Evolutionary conservation across 805 yeast species (phyloP).

Genomic region (Pichia occidentalis): DNA sequence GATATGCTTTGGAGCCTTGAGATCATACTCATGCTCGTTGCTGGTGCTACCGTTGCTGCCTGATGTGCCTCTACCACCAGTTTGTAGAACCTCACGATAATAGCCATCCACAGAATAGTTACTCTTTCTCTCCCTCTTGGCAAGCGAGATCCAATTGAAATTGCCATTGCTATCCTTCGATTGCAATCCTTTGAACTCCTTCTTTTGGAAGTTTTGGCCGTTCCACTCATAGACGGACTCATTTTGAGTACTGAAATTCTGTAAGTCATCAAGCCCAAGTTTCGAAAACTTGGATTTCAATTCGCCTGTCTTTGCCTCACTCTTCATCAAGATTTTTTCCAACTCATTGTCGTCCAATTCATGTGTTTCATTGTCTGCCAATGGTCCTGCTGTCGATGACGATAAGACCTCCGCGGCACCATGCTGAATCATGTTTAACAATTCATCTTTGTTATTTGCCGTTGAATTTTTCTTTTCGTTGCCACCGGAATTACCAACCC

Average conservation of each 20-base stretch:
- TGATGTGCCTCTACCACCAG: conserved; percentile 66
- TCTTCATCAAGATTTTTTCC: conserved; percentile 51
- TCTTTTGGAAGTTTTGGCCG: conserved; percentile 74
- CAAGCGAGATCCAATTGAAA: conserved; percentile 75
- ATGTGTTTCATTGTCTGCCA: conserved; percentile 20
- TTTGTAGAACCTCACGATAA: conserved; percentile 44
- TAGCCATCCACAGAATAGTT: conserved; percentile 86
- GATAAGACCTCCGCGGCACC: conserved; percentile 74
- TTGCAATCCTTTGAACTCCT: conserved; percentile 38
- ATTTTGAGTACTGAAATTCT: conserved; percentile 52
- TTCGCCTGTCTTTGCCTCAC: conserved; percentile 58
- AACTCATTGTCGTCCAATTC: conserved; percentile 46
- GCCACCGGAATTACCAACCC: conserved; percentile 38
- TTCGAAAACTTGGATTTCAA: conserved; percentile 58
- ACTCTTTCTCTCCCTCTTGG: conserved; percentile 69
- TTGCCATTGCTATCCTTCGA: conserved; percentile 38
- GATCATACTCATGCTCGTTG: conserved; percentile 44
- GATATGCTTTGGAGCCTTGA: conserved; percentile 79
- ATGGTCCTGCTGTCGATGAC: conserved; percentile 18
- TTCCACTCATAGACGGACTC: conserved; percentile 81
- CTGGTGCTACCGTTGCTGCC: conserved; percentile 8
- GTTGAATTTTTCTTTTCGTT: conserved; percentile 26
- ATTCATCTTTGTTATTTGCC: conserved; percentile 66
- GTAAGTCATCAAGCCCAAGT: conserved; percentile 70
- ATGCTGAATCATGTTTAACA: conserved; percentile 91